phyloP scores from a whole-genome alignment of 208 protist species.

The Wallacemonas sp. region DNA sequence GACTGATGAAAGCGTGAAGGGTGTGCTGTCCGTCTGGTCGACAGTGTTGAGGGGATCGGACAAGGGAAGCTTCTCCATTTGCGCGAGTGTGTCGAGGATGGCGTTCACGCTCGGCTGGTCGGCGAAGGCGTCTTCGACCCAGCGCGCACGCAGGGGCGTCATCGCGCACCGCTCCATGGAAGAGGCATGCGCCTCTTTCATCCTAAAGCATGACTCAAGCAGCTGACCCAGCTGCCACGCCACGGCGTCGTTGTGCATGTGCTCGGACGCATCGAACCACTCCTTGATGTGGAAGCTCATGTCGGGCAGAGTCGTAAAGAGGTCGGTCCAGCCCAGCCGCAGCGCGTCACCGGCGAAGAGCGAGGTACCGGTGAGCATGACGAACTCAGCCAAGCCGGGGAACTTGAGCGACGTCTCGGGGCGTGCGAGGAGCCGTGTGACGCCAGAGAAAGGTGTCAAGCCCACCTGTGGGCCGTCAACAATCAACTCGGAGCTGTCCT shows the following conservation, averaged over 20 bases:
- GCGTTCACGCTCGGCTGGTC: constrained; percentile 79
- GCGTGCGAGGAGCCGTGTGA: constrained; percentile 77
- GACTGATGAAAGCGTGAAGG: constrained; percentile 75
- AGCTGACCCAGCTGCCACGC: constrained; percentile 90
- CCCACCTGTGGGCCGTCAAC: constrained; percentile 83
- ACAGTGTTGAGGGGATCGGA: constrained; percentile 70
- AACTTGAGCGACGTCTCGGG: constrained; percentile 89
- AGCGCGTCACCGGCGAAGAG: constrained; percentile 90
- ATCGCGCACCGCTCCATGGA: constrained; percentile 87
- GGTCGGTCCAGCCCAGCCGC: constrained; percentile 86
- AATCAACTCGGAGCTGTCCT: constrained; percentile 83
- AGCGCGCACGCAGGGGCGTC: constrained; percentile 74
- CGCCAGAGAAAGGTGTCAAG: constrained; percentile 80
- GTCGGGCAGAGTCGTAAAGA: constrained; percentile 85
- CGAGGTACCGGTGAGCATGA: constrained; percentile 85
- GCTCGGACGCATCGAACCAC: constrained; percentile 88
- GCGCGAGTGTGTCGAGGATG: constrained; percentile 68
- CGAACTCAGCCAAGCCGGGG: constrained; percentile 89
- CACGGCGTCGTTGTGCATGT: constrained; percentile 93
- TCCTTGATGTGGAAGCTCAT: constrained; percentile 91
- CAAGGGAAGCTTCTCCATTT: constrained; percentile 75
- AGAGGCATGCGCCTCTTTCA: constrained; percentile 72
- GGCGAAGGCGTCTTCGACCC: constrained; percentile 91
- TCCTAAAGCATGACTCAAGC: constrained; percentile 85
- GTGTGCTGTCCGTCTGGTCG: constrained; percentile 46